Base-by-base conservation (phyloP, 2,329 filamentous ascomycete genomes). In the Clarireedia homoeocarpa region DNA sequence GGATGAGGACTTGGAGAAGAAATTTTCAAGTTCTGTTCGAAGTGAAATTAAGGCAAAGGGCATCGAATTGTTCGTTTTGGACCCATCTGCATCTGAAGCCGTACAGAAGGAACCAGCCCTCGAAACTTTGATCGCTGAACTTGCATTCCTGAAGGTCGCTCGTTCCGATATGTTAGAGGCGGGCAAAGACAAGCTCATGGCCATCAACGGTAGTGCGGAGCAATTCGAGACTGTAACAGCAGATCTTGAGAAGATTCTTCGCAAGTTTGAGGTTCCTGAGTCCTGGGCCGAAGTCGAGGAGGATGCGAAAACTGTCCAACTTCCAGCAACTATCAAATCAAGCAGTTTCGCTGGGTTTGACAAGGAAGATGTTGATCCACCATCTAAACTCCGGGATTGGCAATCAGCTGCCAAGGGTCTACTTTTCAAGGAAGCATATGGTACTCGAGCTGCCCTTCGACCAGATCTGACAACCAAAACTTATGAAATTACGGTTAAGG, bases 371-470 rank as follows among this genome's bases (percentile, higher is more conserved):
- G 63, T 73, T 0, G 90, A 95, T 71, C 75, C 78, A 40, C 77
- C 85, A 24, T 78, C 80, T 3, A 72, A 85, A 2, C 80, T 95
- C 58, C 81, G 82, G 65, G 81, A 86, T 71, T 96, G 91, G 89
- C 81, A 91, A 72, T 79, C 85, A 48, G 89, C 85, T 51, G 94
- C 92, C 59, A 94, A 95, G 77, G 88, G 86, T 48, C 78, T 99
- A 57, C 82, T 82, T 4, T 99, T 99, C 81, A 96, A 95, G 77
- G 94, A 99, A 73, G 92, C 90, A 0, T 97, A 91, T 69, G 85
- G 82, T 60, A 91, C 90, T 24, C 76, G 82, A 67, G 77, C 77
- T 61, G 75, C 76, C 53, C 83, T 99, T 42, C 88, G 94, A 53
- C 94, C 94, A 10, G 94, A 99, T 67, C 77, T 95, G 54, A 75